A percentile compares a stretch with the other conserved stretches of the same genome.
These are phyloP conservation scores for Leucosporidium scottii DNA, from an alignment of 768 basidiomycete species.

Conservation along the genomic window DNA sequence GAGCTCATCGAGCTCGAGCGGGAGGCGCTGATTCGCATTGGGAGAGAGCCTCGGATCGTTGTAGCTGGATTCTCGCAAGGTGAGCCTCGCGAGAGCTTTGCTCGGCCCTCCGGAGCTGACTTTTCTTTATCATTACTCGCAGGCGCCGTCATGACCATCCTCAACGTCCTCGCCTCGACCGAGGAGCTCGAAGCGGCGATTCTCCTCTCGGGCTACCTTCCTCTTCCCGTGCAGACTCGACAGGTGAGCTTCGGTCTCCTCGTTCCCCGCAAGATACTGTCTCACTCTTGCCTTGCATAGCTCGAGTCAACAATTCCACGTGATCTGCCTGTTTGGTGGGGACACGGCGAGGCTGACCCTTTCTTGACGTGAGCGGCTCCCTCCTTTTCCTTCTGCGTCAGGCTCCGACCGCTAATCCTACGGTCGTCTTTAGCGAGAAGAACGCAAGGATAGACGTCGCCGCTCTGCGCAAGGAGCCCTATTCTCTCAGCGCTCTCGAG, in stretches of 20 bases:
- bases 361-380: slow-evolving; percentile 2
- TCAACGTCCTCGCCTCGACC: slow-evolving; percentile 1
- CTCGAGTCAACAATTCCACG: not conserved
- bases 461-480: not conserved
- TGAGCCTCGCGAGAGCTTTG: not conserved
- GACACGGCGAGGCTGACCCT: slow-evolving; percentile 14
- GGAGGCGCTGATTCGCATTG: not conserved
- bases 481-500: not conserved
- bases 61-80: slow-evolving; percentile 28
- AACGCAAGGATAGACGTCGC: not conserved
- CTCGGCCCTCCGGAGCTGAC: not conserved
- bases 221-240: not conserved
- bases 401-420: no score
- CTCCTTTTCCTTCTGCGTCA: not conserved
- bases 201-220: slow-evolving; percentile 21
- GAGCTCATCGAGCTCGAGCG: slow-evolving; percentile 19
- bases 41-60: slow-evolving; percentile 22
- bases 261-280: no score
- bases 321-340: slow-evolving; percentile 19
- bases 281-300: not conserved
- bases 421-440: not conserved
- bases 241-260: not conserved
- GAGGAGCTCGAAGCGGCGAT: slow-evolving; percentile 14
- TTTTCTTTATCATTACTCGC: not conserved
- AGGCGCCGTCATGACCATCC: slow-evolving; percentile 28